Evolutionary conservation across 768 basidiomycete genomes (phyloP), one percentile per base, ranked within the genome.

Genomic region (Dentipellis fragilis): DNA sequence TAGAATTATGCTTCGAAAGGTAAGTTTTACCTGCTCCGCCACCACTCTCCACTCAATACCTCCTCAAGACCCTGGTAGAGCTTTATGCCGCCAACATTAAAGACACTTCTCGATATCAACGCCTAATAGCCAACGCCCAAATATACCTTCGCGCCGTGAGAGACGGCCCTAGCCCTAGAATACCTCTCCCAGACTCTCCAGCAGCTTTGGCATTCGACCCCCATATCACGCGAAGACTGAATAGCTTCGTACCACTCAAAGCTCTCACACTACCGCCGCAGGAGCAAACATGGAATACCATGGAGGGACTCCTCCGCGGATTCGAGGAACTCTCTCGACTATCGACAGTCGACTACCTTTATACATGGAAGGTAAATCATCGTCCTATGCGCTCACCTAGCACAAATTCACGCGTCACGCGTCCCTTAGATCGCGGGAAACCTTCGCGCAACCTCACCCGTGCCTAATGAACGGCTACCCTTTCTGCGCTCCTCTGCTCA

Each of bases 181-280:
- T 72, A 4, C 77, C 73, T 3, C 58, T 57, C 0, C 63, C 69
- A 4, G 65, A 68, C 19, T 86, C 87, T 3, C 70, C 74, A 0
- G 81, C 79, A 0, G 66, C 64, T 16, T 68, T 74, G 2, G 80
- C 79, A 1, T 87, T 90, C 49, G 86, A 90, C 61, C 81, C 85
- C 0, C 73, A 76, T 52, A 78, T 88, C 49, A 77, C 80, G 2
- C 81, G 87, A n/a, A 73, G 76, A 23, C 72, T 91, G 2, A 80
- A 80, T 48, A 83, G 80, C 34, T 80, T 79, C 55, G 79, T 87
- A 60, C 89, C 89, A 0, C 77, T 87, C 17, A 80, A 84, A n/a
- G 69, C 80, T 4, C 69, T 88, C 9, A 69, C 73, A 22, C 63
- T 83, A 0, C 80, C 80, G 0, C 61, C 75, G 4, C 69, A 76